Percentiles rank a stretch among this genome's conserved stretches.
Conservation (phyloP, 305 asterid species). For the Andrographis paniculata region DNA sequence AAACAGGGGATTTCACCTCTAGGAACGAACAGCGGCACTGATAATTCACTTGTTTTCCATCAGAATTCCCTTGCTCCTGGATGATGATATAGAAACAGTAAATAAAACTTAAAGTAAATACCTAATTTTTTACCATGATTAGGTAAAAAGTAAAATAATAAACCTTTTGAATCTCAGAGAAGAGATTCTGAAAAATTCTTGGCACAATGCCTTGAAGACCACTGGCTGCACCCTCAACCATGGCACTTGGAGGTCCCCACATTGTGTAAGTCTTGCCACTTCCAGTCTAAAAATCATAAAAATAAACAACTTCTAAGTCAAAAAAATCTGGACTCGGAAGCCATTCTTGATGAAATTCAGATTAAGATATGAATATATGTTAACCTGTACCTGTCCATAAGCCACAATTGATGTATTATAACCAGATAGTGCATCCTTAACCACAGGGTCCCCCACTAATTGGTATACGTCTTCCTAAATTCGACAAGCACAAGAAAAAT, state of each 20-base stretch:
- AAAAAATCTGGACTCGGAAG: constrained; percentile 4
- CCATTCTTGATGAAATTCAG: too few species aligned
- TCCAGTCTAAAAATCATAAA: constrained; percentile 52
- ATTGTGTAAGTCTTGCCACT: constrained; percentile 89
- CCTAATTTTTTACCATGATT: neutral
- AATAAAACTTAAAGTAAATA: neutral
- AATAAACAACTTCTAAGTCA: constrained; percentile 12
- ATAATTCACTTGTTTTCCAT: constrained; percentile 58
- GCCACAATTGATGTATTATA: constrained; percentile 80
- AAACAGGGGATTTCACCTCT: constrained; percentile 41
- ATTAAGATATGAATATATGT: neutral
- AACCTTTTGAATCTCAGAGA: constrained; percentile 80
- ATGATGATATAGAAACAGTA: constrained; percentile 9
- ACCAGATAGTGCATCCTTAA: constrained; percentile 83
- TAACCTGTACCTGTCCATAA: constrained; percentile 71
- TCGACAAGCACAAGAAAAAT: too few species aligned
- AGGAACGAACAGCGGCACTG: constrained; percentile 95
- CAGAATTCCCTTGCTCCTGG: constrained; percentile 69
- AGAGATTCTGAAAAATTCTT: constrained; percentile 67
- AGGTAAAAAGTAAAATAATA: neutral
- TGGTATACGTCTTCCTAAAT: constrained; percentile 71
- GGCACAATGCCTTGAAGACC: constrained; percentile 82
- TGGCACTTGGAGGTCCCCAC: constrained; percentile 96
- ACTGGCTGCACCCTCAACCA: constrained; percentile 57
- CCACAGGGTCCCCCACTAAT: constrained; percentile 65